Evolutionary conservation across 1,139 yeast genomes (phyloP).

Genomic region (Pichia sp.): DNA sequence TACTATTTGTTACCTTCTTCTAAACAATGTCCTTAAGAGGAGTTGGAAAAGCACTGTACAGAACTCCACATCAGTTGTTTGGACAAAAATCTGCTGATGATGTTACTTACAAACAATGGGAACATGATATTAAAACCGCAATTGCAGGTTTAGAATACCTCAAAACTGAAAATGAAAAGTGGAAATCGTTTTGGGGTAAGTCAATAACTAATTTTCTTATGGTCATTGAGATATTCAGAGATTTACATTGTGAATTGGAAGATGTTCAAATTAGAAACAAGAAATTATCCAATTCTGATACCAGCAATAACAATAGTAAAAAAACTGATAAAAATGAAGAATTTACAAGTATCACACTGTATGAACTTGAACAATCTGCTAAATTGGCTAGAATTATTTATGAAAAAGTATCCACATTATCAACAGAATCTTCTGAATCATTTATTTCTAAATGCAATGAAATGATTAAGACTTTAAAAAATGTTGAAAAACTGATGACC

Average conservation of each 20-base stretch:
- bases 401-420: conserved; percentile 26
- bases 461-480: conserved; percentile 37
- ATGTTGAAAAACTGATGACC: conserved; percentile 37
- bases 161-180: conserved; percentile 33
- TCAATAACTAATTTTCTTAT: conserved; percentile 35
- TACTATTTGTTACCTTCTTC: too few relatives aligned
- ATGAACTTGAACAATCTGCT: conserved; percentile 28
- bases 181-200: conserved; percentile 36
- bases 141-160: conserved; percentile 41
- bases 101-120: conserved; percentile 38
- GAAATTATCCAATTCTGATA: too few relatives aligned
- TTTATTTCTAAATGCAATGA: conserved; percentile 35
- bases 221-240: conserved; percentile 33
- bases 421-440: conserved; percentile 34
- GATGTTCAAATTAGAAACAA: not conserved
- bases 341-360: conserved; percentile 25
- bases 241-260: conserved; percentile 32
- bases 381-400: conserved; percentile 32
- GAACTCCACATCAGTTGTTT: conserved; percentile 31
- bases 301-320: not conserved
- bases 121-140: conserved; percentile 39
- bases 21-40: conserved; percentile 31
- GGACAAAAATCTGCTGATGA: conserved; percentile 35
- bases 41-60: conserved; percentile 28
- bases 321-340: conserved; percentile 21